Evolutionary conservation across 208 protist species (phyloP).

Genomic region (Crithidia acanthocephali): DNA sequence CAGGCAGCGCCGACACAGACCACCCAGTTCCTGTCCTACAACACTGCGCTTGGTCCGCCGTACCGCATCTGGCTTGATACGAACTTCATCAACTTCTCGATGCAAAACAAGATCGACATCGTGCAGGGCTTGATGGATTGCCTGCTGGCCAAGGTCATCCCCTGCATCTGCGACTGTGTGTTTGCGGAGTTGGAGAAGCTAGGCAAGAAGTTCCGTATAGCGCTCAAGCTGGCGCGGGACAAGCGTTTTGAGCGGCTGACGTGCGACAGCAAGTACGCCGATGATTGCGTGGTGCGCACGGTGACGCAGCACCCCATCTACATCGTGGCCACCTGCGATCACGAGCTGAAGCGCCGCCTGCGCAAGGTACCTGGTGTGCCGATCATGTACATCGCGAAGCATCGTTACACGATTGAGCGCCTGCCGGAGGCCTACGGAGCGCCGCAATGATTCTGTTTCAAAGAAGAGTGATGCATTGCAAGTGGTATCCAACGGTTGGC

Average conservation of each 20-base stretch:
- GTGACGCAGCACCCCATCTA: constrained; percentile 94
- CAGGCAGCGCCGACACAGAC: constrained; percentile 59
- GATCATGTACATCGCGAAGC: constrained; percentile 98
- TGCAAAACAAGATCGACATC: constrained; percentile 99
- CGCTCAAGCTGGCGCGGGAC: constrained; percentile 96
- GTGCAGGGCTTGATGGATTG: constrained; percentile 99
- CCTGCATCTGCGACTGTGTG: constrained; percentile 99
- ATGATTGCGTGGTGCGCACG: constrained; percentile 99
- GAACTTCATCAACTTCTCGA: constrained; percentile 99
- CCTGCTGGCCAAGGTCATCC: constrained; percentile 98
- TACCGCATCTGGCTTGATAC: constrained; percentile 99
- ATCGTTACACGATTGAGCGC: constrained; percentile 98
- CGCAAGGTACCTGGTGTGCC: constrained; percentile 99
- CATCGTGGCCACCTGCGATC: constrained; percentile 94
- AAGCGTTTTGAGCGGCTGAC: constrained; percentile 97
- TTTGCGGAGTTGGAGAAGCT: constrained; percentile 99
- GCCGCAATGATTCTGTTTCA: constrained; percentile 25
- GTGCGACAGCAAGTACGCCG: constrained; percentile 98
- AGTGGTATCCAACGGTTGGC: no score
- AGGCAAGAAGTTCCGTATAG: constrained; percentile 95
- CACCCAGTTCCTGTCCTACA: constrained; percentile 98
- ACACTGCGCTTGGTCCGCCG: constrained; percentile 97
- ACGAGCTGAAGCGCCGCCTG: constrained; percentile 97
- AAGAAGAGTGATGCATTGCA: not conserved
- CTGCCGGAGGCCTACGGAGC: constrained; percentile 96